Evolutionary conservation across 371 early-diverging fungal species (phyloP).

Genomic region (Umbelopsis sp.): DNA sequence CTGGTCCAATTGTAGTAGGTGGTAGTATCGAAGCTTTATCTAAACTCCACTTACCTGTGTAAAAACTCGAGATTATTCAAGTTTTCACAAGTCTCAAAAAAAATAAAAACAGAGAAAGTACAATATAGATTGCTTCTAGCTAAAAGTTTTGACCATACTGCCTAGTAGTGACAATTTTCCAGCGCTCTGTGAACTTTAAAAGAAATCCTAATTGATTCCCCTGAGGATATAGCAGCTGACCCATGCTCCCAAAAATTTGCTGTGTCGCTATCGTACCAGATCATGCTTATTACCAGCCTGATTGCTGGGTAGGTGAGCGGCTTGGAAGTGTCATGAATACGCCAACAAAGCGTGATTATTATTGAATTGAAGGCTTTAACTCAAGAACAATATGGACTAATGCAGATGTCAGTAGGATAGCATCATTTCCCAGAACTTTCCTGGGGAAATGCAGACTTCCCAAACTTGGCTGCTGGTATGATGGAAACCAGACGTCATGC

Average conservation of each 20-base stretch:
- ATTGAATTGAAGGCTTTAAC: no score
- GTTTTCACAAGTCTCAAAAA: neutral
- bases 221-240: no score
- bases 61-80: neutral
- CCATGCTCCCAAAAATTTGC: no score
- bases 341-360: no score
- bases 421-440: neutral
- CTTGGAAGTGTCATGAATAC: no score
- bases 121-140: neutral
- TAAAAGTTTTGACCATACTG: no score
- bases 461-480: neutral
- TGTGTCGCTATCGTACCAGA: no score
- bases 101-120: neutral
- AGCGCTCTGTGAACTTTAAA: no score
- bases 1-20: slow-evolving; percentile 60
- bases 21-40: slow-evolving; percentile 5
- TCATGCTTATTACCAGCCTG: no score
- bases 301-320: no score
- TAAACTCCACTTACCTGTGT: slow-evolving; percentile 2
- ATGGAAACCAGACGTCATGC: slow-evolving; percentile 2
- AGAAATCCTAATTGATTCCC: no score
- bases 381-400: neutral
- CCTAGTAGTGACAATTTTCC: no score
- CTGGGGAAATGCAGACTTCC: neutral
- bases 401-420: neutral